Base-by-base conservation (phyloP, 1,139 yeast genomes). In the Geotrichum fermentans region DNA sequence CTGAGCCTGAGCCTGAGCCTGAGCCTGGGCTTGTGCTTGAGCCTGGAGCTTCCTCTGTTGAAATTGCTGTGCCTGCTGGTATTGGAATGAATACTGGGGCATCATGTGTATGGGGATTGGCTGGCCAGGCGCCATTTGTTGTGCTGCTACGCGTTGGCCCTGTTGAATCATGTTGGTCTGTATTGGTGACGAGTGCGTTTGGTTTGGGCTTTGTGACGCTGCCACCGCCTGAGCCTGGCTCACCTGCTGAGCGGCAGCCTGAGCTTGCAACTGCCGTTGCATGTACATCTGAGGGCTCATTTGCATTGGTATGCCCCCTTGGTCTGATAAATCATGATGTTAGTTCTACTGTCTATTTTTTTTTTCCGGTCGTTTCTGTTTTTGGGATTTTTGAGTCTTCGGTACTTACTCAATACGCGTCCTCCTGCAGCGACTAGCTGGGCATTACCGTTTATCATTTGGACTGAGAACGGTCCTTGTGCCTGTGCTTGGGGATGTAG, bases 1-100 rank as follows among this genome's bases (percentile, higher is more conserved):
- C 51, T 51, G 57, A 26, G 40, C 44, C 36, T 48, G 63, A 13
- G 54, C 55, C 48, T 53, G 63, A 20, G 45, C 52, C 39, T 52
- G 60, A n/a, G 28, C 29, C 32, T 47, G 55, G 14, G 45, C 46
- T 26, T 39, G 52, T 14, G 41, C 49, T 17, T 49, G 55, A 20
- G 48, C 54, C 39, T 44, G 45, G 1, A 41, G 44, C 39, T 51
- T 53, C 13, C 42, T 38, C 21, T 50, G 52, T 43, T 51, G 49
- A 36, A 36, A 50, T 40, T 53, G 56, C 54, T 13, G 53, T 39
- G 34, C 51, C 54, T 43, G 57, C 54, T 18, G 61, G 55, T 34
- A 52, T 44, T 29, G 55, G 52, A 40, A 54, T 52, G 16, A 54
- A 51, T 20, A 44, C 46, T 39, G 54, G 34, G 45, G 53, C 29